Percentiles rank a stretch among this genome's conserved stretches.
Evolutionary conservation across 495 filamentous ascomycete genomes (phyloP).

Genomic region (Hypoxylon perforatum): DNA sequence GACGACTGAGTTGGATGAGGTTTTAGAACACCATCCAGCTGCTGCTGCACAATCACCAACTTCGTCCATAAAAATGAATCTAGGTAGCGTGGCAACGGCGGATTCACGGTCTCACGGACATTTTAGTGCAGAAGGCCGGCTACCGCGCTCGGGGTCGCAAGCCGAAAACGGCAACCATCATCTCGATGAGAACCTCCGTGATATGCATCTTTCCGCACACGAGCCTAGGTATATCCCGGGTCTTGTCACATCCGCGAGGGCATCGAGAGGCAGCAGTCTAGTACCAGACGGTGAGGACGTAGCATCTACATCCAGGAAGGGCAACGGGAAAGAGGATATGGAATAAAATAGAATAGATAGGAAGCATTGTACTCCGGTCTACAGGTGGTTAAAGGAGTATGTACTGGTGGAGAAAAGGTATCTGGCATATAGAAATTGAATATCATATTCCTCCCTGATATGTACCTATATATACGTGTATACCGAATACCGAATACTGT

Average conservation of each 20-base stretch:
- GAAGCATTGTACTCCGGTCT: neutral
- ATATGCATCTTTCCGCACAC: constrained; percentile 61
- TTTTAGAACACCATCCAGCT: constrained; percentile 29
- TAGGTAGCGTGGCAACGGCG: constrained; percentile 20
- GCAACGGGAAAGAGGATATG: constrained; percentile 24
- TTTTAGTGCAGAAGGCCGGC: constrained; percentile 24
- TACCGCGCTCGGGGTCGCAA: constrained; percentile 35
- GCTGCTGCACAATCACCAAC: constrained; percentile 38
- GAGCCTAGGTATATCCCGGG: constrained; percentile 80
- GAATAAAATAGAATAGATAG: constrained; percentile 4
- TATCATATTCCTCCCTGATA: neutral
- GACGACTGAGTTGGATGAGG: constrained; percentile 29
- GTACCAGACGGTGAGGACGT: constrained; percentile 53
- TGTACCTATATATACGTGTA: neutral
- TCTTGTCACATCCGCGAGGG: constrained; percentile 72
- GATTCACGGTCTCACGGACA: constrained; percentile 39
- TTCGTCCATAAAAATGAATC: constrained; percentile 43
- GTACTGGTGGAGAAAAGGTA: no score
- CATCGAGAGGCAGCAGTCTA: constrained; percentile 63
- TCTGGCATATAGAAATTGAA: neutral
- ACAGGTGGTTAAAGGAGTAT: neutral
- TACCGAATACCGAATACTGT: no score
- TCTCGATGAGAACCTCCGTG: constrained; percentile 38
- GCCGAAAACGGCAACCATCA: constrained; percentile 39
- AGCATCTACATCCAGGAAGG: constrained; percentile 17